Percentiles rank a stretch among this genome's conserved stretches.
Evolutionary conservation across 2,329 filamentous ascomycete genomes (phyloP).

Genomic region (Neofusicoccum laricinum): DNA sequence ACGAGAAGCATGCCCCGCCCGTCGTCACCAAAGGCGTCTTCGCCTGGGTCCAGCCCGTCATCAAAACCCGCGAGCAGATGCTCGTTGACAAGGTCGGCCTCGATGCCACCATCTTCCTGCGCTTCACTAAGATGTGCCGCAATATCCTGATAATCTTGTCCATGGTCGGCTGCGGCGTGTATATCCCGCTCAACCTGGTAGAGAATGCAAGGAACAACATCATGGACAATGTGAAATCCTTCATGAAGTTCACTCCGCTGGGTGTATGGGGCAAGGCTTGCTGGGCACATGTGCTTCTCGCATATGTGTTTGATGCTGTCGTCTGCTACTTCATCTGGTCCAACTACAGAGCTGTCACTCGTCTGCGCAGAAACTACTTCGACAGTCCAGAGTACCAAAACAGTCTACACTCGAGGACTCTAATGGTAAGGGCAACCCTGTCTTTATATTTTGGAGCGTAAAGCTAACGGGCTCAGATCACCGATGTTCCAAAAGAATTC

Average conservation of each 20-base stretch:
- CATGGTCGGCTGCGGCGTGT: conserved; percentile 69
- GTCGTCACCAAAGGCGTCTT: conserved; percentile 82
- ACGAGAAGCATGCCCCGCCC: conserved; percentile 84
- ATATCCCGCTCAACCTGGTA: conserved; percentile 76
- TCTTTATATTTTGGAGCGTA: background rate
- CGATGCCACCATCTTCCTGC: conserved; percentile 87
- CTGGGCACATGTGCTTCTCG: conserved; percentile 59
- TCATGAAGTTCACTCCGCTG: conserved; percentile 58
- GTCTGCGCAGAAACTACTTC: conserved; percentile 75
- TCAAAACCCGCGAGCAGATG: conserved; percentile 72
- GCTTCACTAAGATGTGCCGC: conserved; percentile 85
- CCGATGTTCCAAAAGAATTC: conserved; percentile 75
- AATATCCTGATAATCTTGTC: conserved; percentile 79
- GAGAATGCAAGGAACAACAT: conserved; percentile 29
- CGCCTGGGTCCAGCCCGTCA: conserved; percentile 78
- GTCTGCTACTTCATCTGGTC: conserved; percentile 82
- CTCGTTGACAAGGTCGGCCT: conserved; percentile 81
- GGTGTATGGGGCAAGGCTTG: conserved; percentile 48
- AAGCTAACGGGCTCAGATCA: conserved; percentile 53
- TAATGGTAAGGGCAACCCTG: conserved; percentile 47
- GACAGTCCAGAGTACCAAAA: conserved; percentile 83
- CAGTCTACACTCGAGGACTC: conserved; percentile 71
- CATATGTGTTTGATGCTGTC: conserved; percentile 68
- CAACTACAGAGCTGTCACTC: conserved; percentile 75
- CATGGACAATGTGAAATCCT: conserved; percentile 35